Conservation (phyloP, 2,329 filamentous ascomycete species). For the Proliferodiscus dingleyae region DNA sequence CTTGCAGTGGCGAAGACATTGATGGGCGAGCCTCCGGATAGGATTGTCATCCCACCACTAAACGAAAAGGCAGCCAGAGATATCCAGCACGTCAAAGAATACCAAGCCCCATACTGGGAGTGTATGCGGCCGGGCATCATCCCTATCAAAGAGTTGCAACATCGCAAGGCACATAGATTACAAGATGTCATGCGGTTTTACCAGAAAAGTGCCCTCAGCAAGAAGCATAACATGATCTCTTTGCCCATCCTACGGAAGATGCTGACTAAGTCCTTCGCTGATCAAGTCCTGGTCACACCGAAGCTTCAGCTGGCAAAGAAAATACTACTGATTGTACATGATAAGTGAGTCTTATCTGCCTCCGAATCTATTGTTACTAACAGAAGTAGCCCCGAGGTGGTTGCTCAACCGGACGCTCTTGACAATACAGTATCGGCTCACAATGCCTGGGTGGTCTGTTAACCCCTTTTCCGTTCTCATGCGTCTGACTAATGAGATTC, state of each 20-base stretch:
- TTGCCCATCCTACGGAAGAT: conserved; percentile 72
- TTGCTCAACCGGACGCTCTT: conserved; percentile 62
- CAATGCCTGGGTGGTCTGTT: conserved; percentile 80
- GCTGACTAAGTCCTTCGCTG: conserved; percentile 73
- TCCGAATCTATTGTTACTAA: conserved; percentile 18
- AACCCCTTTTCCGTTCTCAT: conserved; percentile 13
- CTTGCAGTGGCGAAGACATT: conserved; percentile 86
- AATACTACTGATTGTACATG: conserved; percentile 83
- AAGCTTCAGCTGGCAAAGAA: conserved; percentile 61
- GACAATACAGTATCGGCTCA: conserved; percentile 74
- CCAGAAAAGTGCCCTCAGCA: conserved; percentile 66
- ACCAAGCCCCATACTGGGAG: conserved; percentile 73
- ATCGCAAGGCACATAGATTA: conserved; percentile 56
- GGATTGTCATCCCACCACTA: conserved; percentile 52
- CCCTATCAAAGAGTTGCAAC: conserved; percentile 46
- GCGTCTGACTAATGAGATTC: conserved; percentile 24
- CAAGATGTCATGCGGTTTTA: conserved; percentile 76
- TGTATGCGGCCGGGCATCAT: conserved; percentile 72
- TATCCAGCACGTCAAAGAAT: conserved; percentile 53
- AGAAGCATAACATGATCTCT: conserved; percentile 72
- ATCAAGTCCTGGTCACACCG: conserved; percentile 79
- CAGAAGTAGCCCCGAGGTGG: conserved; percentile 57
- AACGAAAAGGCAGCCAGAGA: conserved; percentile 53
- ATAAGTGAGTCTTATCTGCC: conserved; percentile 57
- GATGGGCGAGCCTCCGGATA: conserved; percentile 86